Evolutionary conservation across 2,329 filamentous ascomycete genomes (phyloP), one percentile per base, ranked within the genome.

Genomic region (Stagonosporopsis chrysanthemi): DNA sequence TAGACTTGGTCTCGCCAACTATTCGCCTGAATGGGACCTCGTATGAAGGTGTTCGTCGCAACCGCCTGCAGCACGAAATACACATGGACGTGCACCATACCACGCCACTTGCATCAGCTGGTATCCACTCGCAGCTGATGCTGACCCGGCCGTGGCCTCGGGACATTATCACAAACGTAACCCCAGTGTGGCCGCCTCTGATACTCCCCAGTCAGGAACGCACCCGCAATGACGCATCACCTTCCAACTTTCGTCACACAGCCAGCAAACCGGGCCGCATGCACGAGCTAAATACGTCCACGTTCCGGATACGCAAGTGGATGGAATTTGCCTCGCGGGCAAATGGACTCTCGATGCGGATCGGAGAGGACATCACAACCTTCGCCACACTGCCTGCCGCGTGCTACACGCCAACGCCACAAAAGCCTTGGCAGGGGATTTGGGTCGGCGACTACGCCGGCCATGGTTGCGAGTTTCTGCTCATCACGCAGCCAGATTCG

Each of bases 361-460:
- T 83, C 46, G 81, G 79, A 5, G 84, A 86, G 63, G 80, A 82
- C 40, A 78, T 87, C 17, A 80, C 81, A 2, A 88, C 84, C 0
- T 88, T 86, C 66, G 91, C 90, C 0, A 96, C 92, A 0, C 80
- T 98, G 1, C 87, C 92, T 40, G 85, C 87, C 3, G 79, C 79
- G 2, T 77, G 89, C n/a, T 97, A 96, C 72, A 95, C 87, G 0
- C 92, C 94, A 0, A 96, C 92, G 0, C 74, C 79, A 9, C 82
- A 88, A 52, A 94, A 92, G 72, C 93, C 92, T 0, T 97, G 88
- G 81, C 87, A 92, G 61, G 94, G 94, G 0, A 91, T 99, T 28
- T 98, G 91, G 90, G 89, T 92, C 15, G 93, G 93, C 0, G 93
- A 97, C 73, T 97, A 97, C 69, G 89, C 87, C 24, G 87, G 86